Evolutionary conservation across 371 early-diverging fungal genomes (phyloP).

Genomic region (Dinochytrium kinnereticum): DNA sequence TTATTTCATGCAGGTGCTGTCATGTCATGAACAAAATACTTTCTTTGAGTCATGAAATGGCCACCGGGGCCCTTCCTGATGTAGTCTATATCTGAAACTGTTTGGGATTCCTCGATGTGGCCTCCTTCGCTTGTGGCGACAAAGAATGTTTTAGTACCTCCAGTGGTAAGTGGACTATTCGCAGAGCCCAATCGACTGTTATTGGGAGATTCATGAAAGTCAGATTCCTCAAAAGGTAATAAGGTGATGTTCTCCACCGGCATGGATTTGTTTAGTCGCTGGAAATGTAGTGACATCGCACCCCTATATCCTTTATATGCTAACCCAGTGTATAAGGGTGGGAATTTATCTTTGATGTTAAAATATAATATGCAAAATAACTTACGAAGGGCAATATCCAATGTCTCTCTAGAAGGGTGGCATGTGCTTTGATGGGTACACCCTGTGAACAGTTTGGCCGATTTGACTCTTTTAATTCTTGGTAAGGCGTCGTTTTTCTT

Average conservation of each 20-base stretch:
- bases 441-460: slow-evolving; percentile 38
- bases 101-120: neutral
- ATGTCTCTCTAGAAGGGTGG: slow-evolving; percentile 50
- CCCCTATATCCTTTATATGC: slow-evolving; percentile 1
- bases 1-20: neutral
- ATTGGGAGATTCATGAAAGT: too few species aligned
- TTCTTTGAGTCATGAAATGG: neutral
- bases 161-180: too few species aligned
- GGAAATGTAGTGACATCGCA: slow-evolving; percentile 36
- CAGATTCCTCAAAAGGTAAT: slow-evolving; percentile 38
- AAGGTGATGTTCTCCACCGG: slow-evolving; percentile 45
- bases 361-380: neutral
- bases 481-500: slow-evolving; percentile 17
- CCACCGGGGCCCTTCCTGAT: neutral
- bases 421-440: slow-evolving; percentile 50
- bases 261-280: slow-evolving; percentile 44
- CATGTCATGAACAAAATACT: slow-evolving; percentile 13
- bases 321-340: slow-evolving; percentile 18
- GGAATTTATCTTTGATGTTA: slow-evolving; percentile 27
- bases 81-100: neutral
- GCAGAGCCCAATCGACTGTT: too few species aligned
- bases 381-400: slow-evolving; percentile 44
- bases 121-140: too few species aligned
- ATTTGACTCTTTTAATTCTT: slow-evolving; percentile 14
- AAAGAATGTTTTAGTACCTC: too few species aligned